Conservation (phyloP, 192 early-diverging fungal species). For the Backusella australiensis region DNA sequence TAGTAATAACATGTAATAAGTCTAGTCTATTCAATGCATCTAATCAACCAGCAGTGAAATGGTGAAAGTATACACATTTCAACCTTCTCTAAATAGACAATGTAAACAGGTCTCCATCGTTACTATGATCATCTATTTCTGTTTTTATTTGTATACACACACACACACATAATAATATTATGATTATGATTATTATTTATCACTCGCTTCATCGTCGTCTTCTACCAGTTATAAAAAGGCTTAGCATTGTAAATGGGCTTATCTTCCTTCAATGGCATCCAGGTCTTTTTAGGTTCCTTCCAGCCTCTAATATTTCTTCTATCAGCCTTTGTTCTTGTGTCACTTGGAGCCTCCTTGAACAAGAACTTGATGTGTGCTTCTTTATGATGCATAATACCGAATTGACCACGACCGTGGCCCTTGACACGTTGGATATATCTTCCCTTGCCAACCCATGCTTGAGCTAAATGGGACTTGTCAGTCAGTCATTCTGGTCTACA, state of each 20-base stretch:
- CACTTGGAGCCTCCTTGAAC: slow-evolving; percentile 57
- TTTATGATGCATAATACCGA: slow-evolving; percentile 74
- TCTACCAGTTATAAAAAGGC: slow-evolving; percentile 75
- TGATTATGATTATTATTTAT: neutral
- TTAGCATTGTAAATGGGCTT: slow-evolving; percentile 74
- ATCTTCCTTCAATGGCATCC: slow-evolving; percentile 65
- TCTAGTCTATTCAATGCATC: no score
- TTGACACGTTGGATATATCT: slow-evolving; percentile 69
- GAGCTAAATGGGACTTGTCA: slow-evolving; percentile 36
- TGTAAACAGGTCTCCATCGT: no score
- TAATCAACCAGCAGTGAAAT: no score
- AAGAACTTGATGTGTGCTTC: slow-evolving; percentile 80
- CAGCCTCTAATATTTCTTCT: slow-evolving; percentile 61
- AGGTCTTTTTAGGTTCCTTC: slow-evolving; percentile 64
- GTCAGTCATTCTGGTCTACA: neutral
- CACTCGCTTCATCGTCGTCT: neutral
- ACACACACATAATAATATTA: neutral
- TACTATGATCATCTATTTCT: neutral
- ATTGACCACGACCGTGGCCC: slow-evolving; percentile 75
- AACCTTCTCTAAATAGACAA: no score
- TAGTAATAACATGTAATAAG: no score
- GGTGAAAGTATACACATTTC: no score
- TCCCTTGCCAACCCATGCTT: slow-evolving; percentile 89
- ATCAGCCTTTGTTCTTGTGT: slow-evolving; percentile 31
- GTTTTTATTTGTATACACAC: neutral